Conservation (phyloP, 371 early-diverging fungal species). For the Amoeboradix gromovi region DNA sequence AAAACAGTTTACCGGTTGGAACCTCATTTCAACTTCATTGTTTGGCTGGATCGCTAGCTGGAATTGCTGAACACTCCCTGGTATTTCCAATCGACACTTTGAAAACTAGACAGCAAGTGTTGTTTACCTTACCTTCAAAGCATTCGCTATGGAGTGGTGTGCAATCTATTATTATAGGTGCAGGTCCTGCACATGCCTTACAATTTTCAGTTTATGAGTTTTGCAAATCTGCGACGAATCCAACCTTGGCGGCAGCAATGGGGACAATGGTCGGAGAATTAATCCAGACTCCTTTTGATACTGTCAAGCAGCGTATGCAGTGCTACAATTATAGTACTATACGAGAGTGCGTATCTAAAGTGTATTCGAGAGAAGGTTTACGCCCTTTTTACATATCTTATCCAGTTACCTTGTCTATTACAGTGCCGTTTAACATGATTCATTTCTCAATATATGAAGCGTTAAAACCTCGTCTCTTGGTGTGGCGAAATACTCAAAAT, state of each 20-base stretch:
- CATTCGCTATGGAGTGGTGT: slow-evolving; percentile 66
- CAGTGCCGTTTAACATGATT: slow-evolving; percentile 60
- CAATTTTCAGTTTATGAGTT: slow-evolving; percentile 81
- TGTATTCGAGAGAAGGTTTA: slow-evolving; percentile 39
- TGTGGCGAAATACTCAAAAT: slow-evolving; percentile 7
- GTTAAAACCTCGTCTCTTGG: slow-evolving; percentile 28
- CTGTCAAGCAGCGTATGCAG: slow-evolving; percentile 80
- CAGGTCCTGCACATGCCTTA: slow-evolving; percentile 82
- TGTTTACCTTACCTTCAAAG: slow-evolving; percentile 36
- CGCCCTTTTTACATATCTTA: slow-evolving; percentile 61
- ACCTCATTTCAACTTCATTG: neutral
- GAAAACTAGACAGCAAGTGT: slow-evolving; percentile 27
- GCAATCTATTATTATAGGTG: slow-evolving; percentile 58
- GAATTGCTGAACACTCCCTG: slow-evolving; percentile 76
- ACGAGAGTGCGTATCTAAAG: slow-evolving; percentile 26
- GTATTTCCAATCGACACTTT: slow-evolving; percentile 82
- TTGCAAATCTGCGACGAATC: slow-evolving; percentile 62
- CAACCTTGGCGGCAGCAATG: slow-evolving; percentile 55
- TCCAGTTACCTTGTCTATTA: slow-evolving; percentile 63
- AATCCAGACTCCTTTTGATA: slow-evolving; percentile 12
- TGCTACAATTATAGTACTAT: slow-evolving; percentile 27
- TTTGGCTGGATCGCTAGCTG: slow-evolving; percentile 73
- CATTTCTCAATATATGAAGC: slow-evolving; percentile 66
- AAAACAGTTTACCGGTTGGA: neutral
- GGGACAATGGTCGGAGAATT: slow-evolving; percentile 2